Base-by-base conservation (phyloP, 129 eudicot species). In the Deinandra increscens region DNA sequence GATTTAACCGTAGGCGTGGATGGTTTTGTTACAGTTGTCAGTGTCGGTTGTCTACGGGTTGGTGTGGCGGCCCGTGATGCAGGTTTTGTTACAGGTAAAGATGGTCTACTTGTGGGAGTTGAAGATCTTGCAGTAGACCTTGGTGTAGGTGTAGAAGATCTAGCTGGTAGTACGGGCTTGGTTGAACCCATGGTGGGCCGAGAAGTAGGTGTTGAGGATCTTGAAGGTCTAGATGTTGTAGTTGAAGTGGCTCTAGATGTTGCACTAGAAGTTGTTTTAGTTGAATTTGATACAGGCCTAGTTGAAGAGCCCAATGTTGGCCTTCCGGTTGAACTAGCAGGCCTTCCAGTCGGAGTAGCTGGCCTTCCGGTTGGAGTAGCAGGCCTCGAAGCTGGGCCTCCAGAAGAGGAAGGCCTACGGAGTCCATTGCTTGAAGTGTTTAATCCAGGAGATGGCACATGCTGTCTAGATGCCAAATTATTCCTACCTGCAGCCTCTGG, bases 321-420 rank as follows among this genome's bases (percentile, higher is more conserved):
- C 43, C 96, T 88, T 42, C 91, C 89, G 22, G 96, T 92, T 70
- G 98, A 96, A 29, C 96, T 92, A 63, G 80, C 84, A 17, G 98
- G 88, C 70, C 96, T 81, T 70, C 72, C 42, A 4, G 39, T 36
- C 7, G 39, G 39, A 36, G 39, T 37, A 22, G 41, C 13, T 38
- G 95, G 86, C 34, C 96, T 87, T 43, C 91, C 87, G 11, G 91
- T 88, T 78, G 98, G 95, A 19, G 97, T 88, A 62, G 80, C 83
- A 38, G 98, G 91, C 71, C 96, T 81, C 63, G 95, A 82, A 2
- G 91, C 88, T 7, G 85, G 83, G 62, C 89, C 97, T 13, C 96
- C 87, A 4, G 97, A 85, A 34, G 95, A 88, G 44, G 91, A 80
- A 43, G 94, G 98, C 56, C 98, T 75, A 44, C 91, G 94, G 63